Percentiles rank a stretch among this genome's conserved stretches.
phyloP scores from a whole-genome alignment of 345 rosid species.

The Aegle marmelos region DNA sequence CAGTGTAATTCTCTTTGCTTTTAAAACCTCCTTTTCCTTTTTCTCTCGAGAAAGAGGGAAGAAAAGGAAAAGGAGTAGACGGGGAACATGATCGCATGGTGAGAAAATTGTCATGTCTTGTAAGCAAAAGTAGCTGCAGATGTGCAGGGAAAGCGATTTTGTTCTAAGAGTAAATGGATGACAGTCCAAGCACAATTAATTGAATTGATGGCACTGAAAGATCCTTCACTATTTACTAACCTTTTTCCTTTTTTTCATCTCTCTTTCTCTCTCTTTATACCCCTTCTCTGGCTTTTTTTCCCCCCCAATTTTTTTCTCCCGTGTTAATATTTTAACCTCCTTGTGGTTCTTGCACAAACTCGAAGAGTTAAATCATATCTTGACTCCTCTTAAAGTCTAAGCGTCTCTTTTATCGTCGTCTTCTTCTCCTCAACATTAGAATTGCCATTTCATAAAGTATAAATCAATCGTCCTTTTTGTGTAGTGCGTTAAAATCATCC shows the following conservation, averaged over 20 bases:
- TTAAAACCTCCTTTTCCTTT: constrained; percentile 5
- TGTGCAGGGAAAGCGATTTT: constrained; percentile 37
- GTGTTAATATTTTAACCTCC: constrained; percentile 9
- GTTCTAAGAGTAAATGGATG: constrained; percentile 52
- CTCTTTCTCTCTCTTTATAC: background rate
- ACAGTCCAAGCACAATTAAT: constrained; percentile 53
- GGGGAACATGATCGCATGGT: constrained; percentile 36
- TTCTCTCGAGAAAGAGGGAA: constrained; percentile 28
- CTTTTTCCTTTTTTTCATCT: background rate
- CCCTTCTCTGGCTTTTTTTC: background rate
- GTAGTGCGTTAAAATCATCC: constrained; percentile 15
- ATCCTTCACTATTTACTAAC: constrained; percentile 17
- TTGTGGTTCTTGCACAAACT: constrained; percentile 32
- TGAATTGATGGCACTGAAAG: constrained; percentile 48
- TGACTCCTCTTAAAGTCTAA: constrained; percentile 40
- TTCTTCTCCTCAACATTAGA: background rate
- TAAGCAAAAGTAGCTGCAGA: constrained; percentile 53
- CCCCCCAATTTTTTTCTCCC: background rate
- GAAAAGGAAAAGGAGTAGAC: constrained; percentile 5
- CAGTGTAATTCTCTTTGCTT: constrained; percentile 36
- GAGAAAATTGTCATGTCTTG: constrained; percentile 54
- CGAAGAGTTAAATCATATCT: constrained; percentile 30
- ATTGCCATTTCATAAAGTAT: constrained; percentile 4
- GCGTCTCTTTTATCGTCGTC: constrained; percentile 11
- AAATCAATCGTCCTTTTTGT: background rate